Evolutionary conservation across 108 stramenopile species (phyloP), one percentile per base, ranked within the genome.

Genomic region (Skeletonema marinoi): DNA sequence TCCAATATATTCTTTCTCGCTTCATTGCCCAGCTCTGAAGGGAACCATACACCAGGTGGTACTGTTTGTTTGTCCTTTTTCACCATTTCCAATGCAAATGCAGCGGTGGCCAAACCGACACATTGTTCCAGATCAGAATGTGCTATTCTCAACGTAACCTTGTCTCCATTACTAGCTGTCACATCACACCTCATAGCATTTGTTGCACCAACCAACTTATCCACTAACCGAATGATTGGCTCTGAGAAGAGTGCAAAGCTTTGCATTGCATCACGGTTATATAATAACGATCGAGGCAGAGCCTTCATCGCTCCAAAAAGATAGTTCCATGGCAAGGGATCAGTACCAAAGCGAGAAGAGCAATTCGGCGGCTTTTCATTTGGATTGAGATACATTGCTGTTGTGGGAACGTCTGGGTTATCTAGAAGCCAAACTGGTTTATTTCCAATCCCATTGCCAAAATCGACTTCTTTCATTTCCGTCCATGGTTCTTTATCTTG

Each of bases 201-300:
- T 4, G 54, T 56, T 56, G 54, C 89, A n/a, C 95, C 95, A 13
- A 90, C 95, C 42, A 96, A 85, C 30, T 71, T 81, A 67, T 96
- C 95, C 6, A 96, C 95, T 7, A 92, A 30, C 36, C 95, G 91
- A 35, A 96, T 88, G 54, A 96, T 92, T 30, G 95, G 95, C 39
- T 86, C 76, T 0, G 88, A 90, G 79, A 96, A 96, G 4, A 93
- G 35, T 5, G 90, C 83, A 35, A 96, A 82, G 12, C 81, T 82
- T 14, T 85, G 86, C 93, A 93, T 93, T 1, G 89, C 51, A 31
- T 83, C 76, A 31, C 88, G 84, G 69, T 96, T 87, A 62, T 81
- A 83, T 10, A 96, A 74, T 30, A 93, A 29, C 6, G 80, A 70
- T 65, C 68, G 60, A 5, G 95, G 93, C 6, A 85, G 65, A 5